phyloP scores from a whole-genome alignment of 805 yeast species.

The Millerozyma miso region DNA sequence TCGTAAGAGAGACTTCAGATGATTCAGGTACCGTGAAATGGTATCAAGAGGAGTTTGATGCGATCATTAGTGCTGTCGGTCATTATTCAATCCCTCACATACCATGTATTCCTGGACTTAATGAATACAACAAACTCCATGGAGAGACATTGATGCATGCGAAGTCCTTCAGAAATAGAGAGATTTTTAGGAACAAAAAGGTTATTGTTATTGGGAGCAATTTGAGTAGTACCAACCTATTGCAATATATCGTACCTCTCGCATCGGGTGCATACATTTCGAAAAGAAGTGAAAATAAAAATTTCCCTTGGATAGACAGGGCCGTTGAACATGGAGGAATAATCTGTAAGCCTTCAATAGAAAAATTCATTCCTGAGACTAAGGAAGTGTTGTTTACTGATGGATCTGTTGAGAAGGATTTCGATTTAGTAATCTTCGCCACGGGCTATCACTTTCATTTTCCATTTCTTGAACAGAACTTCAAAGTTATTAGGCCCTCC shows the following conservation, averaged over 20 bases:
- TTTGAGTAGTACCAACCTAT: conserved; percentile 40
- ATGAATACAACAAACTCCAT: conserved; percentile 37
- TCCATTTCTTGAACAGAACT: conserved; percentile 33
- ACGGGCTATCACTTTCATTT: conserved; percentile 50
- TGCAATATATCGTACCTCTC: conserved; percentile 34
- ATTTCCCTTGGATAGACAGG: conserved; percentile 32
- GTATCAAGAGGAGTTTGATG: conserved; percentile 53
- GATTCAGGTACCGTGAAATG: conserved; percentile 22
- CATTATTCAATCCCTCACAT: conserved; percentile 57
- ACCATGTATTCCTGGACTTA: conserved; percentile 54
- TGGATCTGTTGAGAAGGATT: conserved; percentile 18
- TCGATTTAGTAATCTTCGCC: conserved; percentile 43
- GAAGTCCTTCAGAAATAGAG: conserved; percentile 48
- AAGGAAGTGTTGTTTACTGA: conserved; percentile 24
- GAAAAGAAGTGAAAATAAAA: conserved; percentile 22
- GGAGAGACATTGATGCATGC: conserved; percentile 56
- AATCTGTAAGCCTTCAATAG: conserved; percentile 23
- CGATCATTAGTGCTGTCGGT: conserved; percentile 61
- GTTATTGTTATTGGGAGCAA: conserved; percentile 43
- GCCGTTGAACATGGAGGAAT: conserved; percentile 35
- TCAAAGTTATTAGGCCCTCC: conserved; percentile 20
- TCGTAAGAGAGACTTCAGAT: conserved; percentile 14
- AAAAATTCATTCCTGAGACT: conserved; percentile 16
- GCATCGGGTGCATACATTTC: conserved; percentile 23
- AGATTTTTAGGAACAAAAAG: conserved; percentile 37